Base-by-base conservation (phyloP, 2,329 filamentous ascomycete species). In the Blastomyces silverae region DNA sequence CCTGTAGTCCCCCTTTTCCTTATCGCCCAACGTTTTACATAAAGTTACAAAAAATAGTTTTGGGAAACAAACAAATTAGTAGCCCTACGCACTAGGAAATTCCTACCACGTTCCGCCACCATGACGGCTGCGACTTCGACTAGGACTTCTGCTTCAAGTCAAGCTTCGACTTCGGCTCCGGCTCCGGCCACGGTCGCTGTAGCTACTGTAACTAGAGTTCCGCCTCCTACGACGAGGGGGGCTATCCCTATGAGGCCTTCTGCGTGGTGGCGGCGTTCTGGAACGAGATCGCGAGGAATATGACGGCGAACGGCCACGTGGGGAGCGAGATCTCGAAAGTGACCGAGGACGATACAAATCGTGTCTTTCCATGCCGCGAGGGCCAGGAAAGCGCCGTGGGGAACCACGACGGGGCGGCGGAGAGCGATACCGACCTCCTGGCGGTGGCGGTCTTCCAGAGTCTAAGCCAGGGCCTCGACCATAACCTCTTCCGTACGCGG, bases 301-400 rank as follows among this genome's bases (percentile, higher is more conserved):
- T 42, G 77, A 77, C 58, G 74, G 73, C 50, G 75, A 73, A 25
- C 76, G 56, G 7, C 52, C 53, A 58, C 71, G 71, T 13, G 74
- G 76, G 20, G 78, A 79, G 65, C 73, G 69, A n/a, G 78, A 79
- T 60, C 82, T 77, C 10, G 85, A 85, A 7, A 79, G 72, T 0
- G 85, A 85, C 34, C 81, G 80, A n/a, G 87, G 87, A 6, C 87
- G 82, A 73, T 89, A 90, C 37, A 82, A 67, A 68, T 80, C 76
- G 71, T 79, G 77, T 64, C 76, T 83, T 69, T 88, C 84, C 58
- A 73, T 72, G 57, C 71, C 74, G 61, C 76, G 76, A 57, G 72
- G 67, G 56, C 77, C 76, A 42, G 74, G 73, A 63, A 76, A 77
- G 62, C 78, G 74, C 67, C 78, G 74, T 20, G 74, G 73, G 34